Evolutionary conservation across 106 monocot genomes (phyloP).

Genomic region (Platanthera zijinensis): DNA sequence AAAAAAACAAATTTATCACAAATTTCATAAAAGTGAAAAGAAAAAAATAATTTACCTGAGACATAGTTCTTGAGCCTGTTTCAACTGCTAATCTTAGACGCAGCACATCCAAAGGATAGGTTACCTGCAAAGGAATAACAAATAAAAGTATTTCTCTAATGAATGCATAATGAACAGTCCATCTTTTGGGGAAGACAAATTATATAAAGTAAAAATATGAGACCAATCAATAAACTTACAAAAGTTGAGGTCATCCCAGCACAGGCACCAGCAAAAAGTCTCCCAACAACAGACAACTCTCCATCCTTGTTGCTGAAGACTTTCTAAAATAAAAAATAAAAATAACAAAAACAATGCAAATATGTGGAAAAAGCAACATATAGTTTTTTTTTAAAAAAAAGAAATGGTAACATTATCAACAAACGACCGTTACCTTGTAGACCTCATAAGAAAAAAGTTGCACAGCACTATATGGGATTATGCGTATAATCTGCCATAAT

Average conservation of each 20-base stretch:
- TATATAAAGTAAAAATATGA: background rate
- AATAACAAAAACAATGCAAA: slow-evolving; percentile 2
- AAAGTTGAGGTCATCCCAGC: slow-evolving; percentile 99
- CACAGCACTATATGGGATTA: slow-evolving; percentile 93
- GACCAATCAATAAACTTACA: slow-evolving; percentile 36
- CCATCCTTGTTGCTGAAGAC: slow-evolving; percentile 62
- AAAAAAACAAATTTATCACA: background rate
- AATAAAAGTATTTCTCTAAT: background rate
- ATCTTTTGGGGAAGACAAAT: background rate
- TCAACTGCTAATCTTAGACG: slow-evolving; percentile 87
- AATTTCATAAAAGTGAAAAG: background rate
- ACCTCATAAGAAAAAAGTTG: slow-evolving; percentile 94
- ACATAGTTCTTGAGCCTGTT: slow-evolving; percentile 79
- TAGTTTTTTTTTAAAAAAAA: background rate
- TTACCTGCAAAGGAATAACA: slow-evolving; percentile 42
- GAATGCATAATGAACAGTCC: background rate
- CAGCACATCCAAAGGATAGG: slow-evolving; percentile 94
- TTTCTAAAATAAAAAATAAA: slow-evolving; percentile 49
- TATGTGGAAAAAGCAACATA: background rate
- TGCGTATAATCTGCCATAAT: slow-evolving; percentile 67
- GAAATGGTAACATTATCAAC: background rate
- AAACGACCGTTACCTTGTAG: slow-evolving; percentile 58
- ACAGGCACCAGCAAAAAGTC: slow-evolving; percentile 89
- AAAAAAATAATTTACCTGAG: slow-evolving; percentile 44
- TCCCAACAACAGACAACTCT: slow-evolving; percentile 81